phyloP scores from a whole-genome alignment of 345 rosid genomes.

The Camelina sativa region DNA sequence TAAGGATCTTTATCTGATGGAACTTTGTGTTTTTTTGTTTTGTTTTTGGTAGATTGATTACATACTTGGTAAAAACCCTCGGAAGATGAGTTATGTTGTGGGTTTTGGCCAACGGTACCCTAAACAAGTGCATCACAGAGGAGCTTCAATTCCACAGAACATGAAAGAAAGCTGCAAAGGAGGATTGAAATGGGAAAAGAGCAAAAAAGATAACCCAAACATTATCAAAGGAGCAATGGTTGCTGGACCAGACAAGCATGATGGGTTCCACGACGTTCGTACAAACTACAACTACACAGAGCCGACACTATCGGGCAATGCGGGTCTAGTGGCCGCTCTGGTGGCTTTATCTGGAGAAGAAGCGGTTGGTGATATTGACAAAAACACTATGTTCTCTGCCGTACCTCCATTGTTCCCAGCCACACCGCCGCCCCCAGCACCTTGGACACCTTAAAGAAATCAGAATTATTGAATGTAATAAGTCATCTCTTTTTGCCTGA shows the following conservation, averaged over 20 bases:
- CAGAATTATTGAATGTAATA: constrained; percentile 16
- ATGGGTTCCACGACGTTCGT: constrained; percentile 81
- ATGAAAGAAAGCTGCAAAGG: constrained; percentile 77
- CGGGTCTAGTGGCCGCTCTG: constrained; percentile 88
- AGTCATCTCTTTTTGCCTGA: constrained; percentile 15
- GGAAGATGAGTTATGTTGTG: constrained; percentile 87
- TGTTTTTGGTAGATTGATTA: constrained; percentile 67
- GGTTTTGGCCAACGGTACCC: constrained; percentile 83
- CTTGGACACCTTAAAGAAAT: constrained; percentile 79
- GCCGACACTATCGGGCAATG: constrained; percentile 87
- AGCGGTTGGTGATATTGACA: constrained; percentile 58
- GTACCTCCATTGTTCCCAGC: constrained; percentile 83
- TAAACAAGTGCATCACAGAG: constrained; percentile 84
- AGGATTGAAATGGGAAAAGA: constrained; percentile 90
- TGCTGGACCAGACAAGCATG: constrained; percentile 90
- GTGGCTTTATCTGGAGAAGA: constrained; percentile 81
- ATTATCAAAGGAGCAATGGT: constrained; percentile 92
- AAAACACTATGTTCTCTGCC: constrained; percentile 82
- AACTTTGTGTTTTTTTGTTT: background rate
- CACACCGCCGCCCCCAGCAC: constrained; percentile 94
- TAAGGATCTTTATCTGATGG: background rate
- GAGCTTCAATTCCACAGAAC: constrained; percentile 78
- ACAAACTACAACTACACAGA: constrained; percentile 93
- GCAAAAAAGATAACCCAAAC: constrained; percentile 71
- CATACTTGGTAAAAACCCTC: constrained; percentile 88